Base-by-base conservation (phyloP, 345 rosid genomes). In the Carallia brachiata region DNA sequence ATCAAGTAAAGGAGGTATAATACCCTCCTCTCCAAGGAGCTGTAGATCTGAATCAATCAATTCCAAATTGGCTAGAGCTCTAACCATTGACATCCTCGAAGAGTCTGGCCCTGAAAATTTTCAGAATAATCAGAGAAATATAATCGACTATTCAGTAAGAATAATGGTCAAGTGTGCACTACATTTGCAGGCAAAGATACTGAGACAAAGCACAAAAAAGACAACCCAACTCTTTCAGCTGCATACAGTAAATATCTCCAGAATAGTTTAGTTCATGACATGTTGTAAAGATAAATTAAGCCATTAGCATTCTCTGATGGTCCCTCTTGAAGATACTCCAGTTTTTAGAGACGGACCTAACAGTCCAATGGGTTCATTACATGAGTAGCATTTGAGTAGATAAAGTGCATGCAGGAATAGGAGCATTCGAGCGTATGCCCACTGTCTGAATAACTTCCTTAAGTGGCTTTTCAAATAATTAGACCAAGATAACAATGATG, bases 1-100 rank as follows among this genome's bases (percentile, higher is more conserved):
- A 63, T 83, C 84, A 72, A 88, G 88, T 76, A 86, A 79, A 50
- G 88, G 83, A 70, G 83, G 84, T 57, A 86, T 73, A 27, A 88
- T 74, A 39, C 90, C 93, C 74, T 81, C 84, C 67, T 78, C 74
- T 27, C 87, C 93, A 61, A 88, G 86, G 59, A 78, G 55, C 72
- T 81, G 76, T 61, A 84, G 68, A 75, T 83, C 76, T 1, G 81
- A 75, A 65, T 88, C 86, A 53, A 75, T 81, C 75, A 88, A 59
- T 73, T 84, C 93, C 89, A 86, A 84, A 23, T 69, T 63, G 72
- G 78, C 77, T 54, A 88, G 72, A 66, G 85, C 74, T 73, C 59
- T 80, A 67, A 83, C 79, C 85, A 84, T 74, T 52, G 75, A 77
- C 34, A 75, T 75, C 71, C 81, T 82, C 63, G 79, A 83, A 69